phyloP scores from a whole-genome alignment of 176 grass and related monocot genomes.

The Phoenix dactylifera region DNA sequence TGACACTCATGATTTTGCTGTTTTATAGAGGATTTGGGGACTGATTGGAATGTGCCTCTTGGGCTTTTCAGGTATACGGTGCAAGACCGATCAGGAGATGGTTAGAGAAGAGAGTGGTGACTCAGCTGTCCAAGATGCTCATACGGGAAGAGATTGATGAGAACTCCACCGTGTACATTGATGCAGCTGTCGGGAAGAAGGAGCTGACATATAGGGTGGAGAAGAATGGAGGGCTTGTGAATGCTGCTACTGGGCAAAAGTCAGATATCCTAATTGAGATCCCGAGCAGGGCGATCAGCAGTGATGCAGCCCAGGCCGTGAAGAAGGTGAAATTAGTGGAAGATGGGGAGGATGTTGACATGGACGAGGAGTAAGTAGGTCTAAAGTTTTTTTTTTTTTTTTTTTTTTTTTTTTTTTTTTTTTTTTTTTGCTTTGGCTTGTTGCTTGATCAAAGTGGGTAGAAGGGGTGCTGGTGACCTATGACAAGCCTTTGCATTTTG shows the following conservation, averaged over 20 bases:
- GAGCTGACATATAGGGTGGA: conserved; percentile 56
- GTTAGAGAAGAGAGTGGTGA: conserved; percentile 84
- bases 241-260: conserved; percentile 47
- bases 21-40: background rate
- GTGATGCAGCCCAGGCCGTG: conserved; percentile 23
- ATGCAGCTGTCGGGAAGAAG: conserved; percentile 35
- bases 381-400: no score
- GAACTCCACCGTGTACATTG: conserved; percentile 65
- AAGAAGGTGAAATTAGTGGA: conserved; percentile 58
- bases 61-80: conserved; percentile 40
- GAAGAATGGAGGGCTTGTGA: conserved; percentile 56
- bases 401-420: no score
- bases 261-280: conserved; percentile 76
- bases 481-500: no score
- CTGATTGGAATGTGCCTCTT: background rate
- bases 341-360: conserved; percentile 28
- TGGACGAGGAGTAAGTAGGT: conserved; percentile 47
- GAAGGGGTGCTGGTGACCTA: no score
- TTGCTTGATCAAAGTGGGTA: no score
- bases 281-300: conserved; percentile 23
- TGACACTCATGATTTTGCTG: background rate
- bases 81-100: conserved; percentile 77
- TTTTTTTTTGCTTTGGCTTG: no score
- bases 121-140: conserved; percentile 77
- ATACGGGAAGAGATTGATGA: conserved; percentile 86